A percentile compares a stretch with the other conserved stretches of the same genome.
These are phyloP conservation scores for Fusarium albidum DNA, from an alignment of 2,329 filamentous ascomycete species.

Conservation along the genomic window DNA sequence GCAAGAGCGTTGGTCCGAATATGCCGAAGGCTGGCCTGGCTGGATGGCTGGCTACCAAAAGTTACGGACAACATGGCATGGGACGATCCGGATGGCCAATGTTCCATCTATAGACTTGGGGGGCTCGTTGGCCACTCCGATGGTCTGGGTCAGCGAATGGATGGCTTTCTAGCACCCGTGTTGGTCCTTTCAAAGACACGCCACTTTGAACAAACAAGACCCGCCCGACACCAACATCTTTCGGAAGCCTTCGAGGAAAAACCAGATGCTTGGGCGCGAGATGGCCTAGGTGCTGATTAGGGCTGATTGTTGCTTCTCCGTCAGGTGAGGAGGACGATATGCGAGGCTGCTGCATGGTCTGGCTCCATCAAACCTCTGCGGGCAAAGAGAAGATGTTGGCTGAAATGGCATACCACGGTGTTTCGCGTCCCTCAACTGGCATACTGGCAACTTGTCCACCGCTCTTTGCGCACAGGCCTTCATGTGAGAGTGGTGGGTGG, in stretches of 20 bases:
- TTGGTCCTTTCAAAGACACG: constrained; percentile 20
- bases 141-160: constrained; percentile 17
- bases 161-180: constrained; percentile 10
- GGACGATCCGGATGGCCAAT: constrained; percentile 5
- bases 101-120: constrained; percentile 4
- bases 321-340: constrained; percentile 38
- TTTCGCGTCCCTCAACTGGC: constrained; percentile 5
- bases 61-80: not conserved
- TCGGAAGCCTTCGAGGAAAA: not conserved
- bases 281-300: not conserved
- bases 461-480: constrained; percentile 35
- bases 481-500: not conserved
- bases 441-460: too few relatives aligned
- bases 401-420: not conserved
- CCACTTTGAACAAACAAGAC: not conserved
- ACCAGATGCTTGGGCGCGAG: not conserved
- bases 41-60: too few relatives aligned
- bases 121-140: constrained; percentile 11
- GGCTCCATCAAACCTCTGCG: constrained; percentile 1
- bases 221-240: constrained; percentile 16
- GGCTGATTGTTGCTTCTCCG: constrained; percentile 11
- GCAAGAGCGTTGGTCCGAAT: constrained; percentile 8
- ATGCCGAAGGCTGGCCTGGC: constrained; percentile 5
- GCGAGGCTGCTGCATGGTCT: constrained; percentile 27
- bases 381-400: constrained; percentile 18